phyloP scores from a whole-genome alignment of 73 alveolate species.

The Paramecium caudatum region DNA sequence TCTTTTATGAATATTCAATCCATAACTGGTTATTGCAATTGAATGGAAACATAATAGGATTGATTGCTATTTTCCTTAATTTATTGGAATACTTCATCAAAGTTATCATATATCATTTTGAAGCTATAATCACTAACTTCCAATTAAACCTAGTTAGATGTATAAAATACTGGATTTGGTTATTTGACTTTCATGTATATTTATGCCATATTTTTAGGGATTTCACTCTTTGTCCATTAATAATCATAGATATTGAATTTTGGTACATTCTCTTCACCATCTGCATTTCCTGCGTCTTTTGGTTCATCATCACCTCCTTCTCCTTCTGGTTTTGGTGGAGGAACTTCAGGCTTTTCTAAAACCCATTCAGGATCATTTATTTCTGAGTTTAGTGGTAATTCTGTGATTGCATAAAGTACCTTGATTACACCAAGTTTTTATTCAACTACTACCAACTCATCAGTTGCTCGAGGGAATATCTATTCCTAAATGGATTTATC shows the following conservation, averaged over 20 bases:
- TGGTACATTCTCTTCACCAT: constrained; percentile 75
- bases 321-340: constrained; percentile 70
- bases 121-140: constrained; percentile 64
- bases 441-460: constrained; percentile 69
- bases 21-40: constrained; percentile 65
- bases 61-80: constrained; percentile 14
- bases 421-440: constrained; percentile 63
- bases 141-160: background rate
- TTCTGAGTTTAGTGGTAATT: constrained; percentile 43
- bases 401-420: constrained; percentile 69
- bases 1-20: constrained; percentile 63
- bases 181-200: constrained; percentile 49
- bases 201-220: constrained; percentile 76
- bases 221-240: constrained; percentile 75
- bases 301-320: constrained; percentile 73
- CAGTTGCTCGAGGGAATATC: constrained; percentile 75
- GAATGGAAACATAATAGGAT: constrained; percentile 1
- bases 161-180: constrained; percentile 40
- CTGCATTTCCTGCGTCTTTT: constrained; percentile 67
- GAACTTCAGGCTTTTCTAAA: constrained; percentile 70
- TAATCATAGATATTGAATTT: constrained; percentile 72
- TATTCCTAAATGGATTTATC: constrained; percentile 51
- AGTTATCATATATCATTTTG: constrained; percentile 59
- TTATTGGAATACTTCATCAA: constrained; percentile 36
- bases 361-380: constrained; percentile 68